phyloP scores from a whole-genome alignment of 78 protist genomes.

The Dictyostelium firmibasis region DNA sequence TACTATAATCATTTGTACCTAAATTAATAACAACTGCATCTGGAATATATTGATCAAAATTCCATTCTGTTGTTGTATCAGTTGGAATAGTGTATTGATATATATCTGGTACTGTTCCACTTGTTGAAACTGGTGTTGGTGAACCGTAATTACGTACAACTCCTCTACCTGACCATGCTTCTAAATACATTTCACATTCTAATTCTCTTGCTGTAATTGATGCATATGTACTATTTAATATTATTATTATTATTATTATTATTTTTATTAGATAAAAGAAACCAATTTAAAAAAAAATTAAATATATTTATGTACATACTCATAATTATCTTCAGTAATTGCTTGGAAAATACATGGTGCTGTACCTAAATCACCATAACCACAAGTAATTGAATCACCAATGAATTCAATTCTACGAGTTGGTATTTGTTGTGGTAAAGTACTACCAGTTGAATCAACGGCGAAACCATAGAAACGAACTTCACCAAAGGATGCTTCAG shows the following conservation, averaged over 20 bases:
- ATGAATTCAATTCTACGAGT: slow-evolving; percentile 58
- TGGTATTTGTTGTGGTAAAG: not conserved
- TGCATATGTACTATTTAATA: slow-evolving; percentile 17
- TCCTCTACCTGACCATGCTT: slow-evolving; percentile 64
- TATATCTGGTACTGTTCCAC: slow-evolving; percentile 17
- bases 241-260: not conserved
- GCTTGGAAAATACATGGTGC: slow-evolving; percentile 35
- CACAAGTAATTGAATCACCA: slow-evolving; percentile 77
- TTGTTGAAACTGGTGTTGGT: not conserved
- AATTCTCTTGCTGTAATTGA: slow-evolving; percentile 22
- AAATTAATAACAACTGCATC: slow-evolving; percentile 58
- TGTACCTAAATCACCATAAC: slow-evolving; percentile 46
- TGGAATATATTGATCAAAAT: slow-evolving; percentile 3
- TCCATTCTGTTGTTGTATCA: not conserved
- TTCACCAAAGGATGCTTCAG: not conserved
- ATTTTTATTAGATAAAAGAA: not conserved
- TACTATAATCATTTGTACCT: slow-evolving; percentile 54
- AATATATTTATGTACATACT: not conserved
- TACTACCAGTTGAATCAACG: not conserved
- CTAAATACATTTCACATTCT: slow-evolving; percentile 11
- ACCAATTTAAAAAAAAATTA: not conserved
- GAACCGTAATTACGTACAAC: slow-evolving; percentile 44
- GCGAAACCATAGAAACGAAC: slow-evolving; percentile 15
- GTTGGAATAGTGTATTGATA: slow-evolving; percentile 32
- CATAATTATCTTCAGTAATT: slow-evolving; percentile 16